Evolutionary conservation across 176 grass and related monocot species (phyloP), one percentile per base, ranked within the genome.

Genomic region (Triticum aestivum): DNA sequence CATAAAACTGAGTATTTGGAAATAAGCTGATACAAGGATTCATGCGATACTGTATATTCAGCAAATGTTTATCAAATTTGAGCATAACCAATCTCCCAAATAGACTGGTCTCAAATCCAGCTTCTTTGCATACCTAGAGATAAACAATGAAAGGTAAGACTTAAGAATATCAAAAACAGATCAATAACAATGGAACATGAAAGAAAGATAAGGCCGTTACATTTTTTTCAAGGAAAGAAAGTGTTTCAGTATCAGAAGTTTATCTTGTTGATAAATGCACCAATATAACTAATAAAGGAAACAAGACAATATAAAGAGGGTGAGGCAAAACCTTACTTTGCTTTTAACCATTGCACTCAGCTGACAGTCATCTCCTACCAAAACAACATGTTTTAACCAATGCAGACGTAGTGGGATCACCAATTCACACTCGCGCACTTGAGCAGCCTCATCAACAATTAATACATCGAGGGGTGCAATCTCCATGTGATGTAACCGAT

Each of bases 11-110:
- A 80, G 61, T 62, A 84, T 97, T 94, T 83, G 90, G 95, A 84
- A 94, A 97, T 44, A 86, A 69, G 38, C 95, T 94, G 56, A 97
- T 97, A 45, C 32, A 78, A 79, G 92, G 95, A 34, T 89, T 82
- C 95, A 97, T 94, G 8, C 95, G 86, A 72, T 97, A 97, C 54
- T 97, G 95, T 78, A 86, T 89, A 34, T 97, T 92, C 73, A 97
- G 52, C 71, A 97, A 78, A 52, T 92, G 83, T 15, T 94, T 97
- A 37, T 85, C 82, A 78, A 86, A 87, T 39, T 78, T 75, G 6
- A 94, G 44, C 35, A 34, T 41, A 23, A 92, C 86, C 58, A 97
- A 78, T 85, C 95, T 97, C 64, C 91, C 82, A 84, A 93, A 97
- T 76, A 93, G 84, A 73, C 95, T 97, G 6, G 79, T 79, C 86